These are phyloP conservation scores for Zygosaccharomyces kombuchaensis DNA, from an alignment of 805 yeast genomes.

Conservation along the genomic window DNA sequence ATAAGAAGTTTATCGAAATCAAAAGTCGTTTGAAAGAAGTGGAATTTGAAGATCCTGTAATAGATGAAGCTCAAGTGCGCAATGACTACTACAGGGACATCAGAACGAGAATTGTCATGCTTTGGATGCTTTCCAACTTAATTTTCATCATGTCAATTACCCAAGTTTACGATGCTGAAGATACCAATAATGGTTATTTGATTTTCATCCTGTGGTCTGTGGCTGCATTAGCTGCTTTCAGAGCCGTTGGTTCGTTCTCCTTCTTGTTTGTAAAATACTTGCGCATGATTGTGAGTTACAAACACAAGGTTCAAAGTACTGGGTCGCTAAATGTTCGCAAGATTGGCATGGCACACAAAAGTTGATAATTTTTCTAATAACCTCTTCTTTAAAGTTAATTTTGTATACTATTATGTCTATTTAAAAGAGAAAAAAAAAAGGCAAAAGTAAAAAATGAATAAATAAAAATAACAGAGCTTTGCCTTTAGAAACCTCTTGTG, in stretches of 20 bases:
- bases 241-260: constrained; percentile 77
- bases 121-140: constrained; percentile 86
- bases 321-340: constrained; percentile 27
- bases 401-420: not conserved
- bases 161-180: constrained; percentile 69
- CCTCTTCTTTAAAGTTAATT: not conserved
- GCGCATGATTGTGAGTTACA: constrained; percentile 39
- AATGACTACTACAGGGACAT: constrained; percentile 95
- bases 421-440: constrained; percentile 6
- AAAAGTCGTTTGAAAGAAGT: constrained; percentile 37
- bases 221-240: constrained; percentile 72
- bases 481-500: constrained; percentile 14
- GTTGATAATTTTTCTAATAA: not conserved
- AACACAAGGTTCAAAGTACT: constrained; percentile 38
- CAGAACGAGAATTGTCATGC: constrained; percentile 89
- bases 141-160: constrained; percentile 81
- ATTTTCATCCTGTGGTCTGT: constrained; percentile 89
- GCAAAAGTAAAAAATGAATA: no score
- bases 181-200: constrained; percentile 67
- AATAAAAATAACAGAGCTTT: not conserved
- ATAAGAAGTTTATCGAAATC: constrained; percentile 35
- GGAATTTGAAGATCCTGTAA: constrained; percentile 27
- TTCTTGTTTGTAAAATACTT: constrained; percentile 48
- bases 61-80: constrained; percentile 31
- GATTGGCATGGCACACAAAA: constrained; percentile 16